These are phyloP conservation scores for Prunus armeniaca DNA, from an alignment of 306 rosid species.

Conservation along the genomic window DNA sequence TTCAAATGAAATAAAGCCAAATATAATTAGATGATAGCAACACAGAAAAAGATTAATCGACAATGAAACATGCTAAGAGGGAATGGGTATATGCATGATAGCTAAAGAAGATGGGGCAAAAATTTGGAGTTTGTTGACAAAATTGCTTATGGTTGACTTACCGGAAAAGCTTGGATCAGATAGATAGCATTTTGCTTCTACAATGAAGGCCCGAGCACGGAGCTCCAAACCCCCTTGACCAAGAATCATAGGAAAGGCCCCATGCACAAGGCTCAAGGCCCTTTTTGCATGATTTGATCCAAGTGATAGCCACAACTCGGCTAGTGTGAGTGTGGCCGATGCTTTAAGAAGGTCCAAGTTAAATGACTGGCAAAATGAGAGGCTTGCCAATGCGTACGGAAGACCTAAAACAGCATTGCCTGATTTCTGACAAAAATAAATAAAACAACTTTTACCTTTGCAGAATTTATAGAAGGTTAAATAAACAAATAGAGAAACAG, in stretches of 20 bases:
- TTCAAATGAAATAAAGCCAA: background rate
- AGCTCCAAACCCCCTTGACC: slow-evolving; percentile 99
- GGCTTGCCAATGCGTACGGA: slow-evolving; percentile 94
- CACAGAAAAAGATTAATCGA: background rate
- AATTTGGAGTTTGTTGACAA: too few species aligned
- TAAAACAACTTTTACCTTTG: background rate
- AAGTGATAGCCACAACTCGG: slow-evolving; percentile 92
- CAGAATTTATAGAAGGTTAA: background rate
- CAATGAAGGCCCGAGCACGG: slow-evolving; percentile 78
- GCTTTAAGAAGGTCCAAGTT: slow-evolving; percentile 97
- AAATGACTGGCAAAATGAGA: slow-evolving; percentile 89
- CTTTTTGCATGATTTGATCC: slow-evolving; percentile 87
- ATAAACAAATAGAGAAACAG: background rate
- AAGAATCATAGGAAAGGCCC: slow-evolving; percentile 88
- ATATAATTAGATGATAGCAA: background rate
- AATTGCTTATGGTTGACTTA: slow-evolving; percentile 18
- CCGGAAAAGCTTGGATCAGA: slow-evolving; percentile 78
- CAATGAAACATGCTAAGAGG: background rate
- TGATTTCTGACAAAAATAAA: slow-evolving; percentile 63
- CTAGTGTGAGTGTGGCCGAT: slow-evolving; percentile 80
- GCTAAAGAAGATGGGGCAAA: background rate
- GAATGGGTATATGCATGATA: background rate
- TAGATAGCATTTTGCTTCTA: slow-evolving; percentile 88
- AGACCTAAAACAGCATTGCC: slow-evolving; percentile 92
- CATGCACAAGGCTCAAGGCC: slow-evolving; percentile 84